A percentile compares a stretch with the other conserved stretches of the same genome.
phyloP scores from a whole-genome alignment of 495 filamentous ascomycete species.

The Penicillium canescens region DNA sequence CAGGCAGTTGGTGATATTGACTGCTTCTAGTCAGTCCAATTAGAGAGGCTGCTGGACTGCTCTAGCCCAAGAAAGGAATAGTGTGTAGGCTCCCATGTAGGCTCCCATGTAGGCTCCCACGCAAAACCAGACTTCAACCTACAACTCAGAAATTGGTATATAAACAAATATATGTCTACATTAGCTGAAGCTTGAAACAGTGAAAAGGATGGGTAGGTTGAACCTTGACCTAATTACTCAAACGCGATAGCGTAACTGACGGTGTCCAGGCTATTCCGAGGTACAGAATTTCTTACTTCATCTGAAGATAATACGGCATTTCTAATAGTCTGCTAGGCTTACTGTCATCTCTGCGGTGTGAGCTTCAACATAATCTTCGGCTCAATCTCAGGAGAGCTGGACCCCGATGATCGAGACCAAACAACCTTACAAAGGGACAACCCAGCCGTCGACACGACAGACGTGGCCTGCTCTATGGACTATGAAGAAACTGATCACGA shows the following conservation, averaged over 20 bases:
- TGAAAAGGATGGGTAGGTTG: background rate
- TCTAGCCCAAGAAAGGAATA: background rate
- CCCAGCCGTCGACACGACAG: background rate
- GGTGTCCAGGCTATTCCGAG: conserved; percentile 7
- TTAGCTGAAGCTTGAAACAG: background rate
- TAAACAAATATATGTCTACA: too few relatives aligned
- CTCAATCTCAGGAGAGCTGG: conserved; percentile 16
- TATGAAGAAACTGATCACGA: conserved; percentile 4
- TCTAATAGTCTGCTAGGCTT: conserved; percentile 5
- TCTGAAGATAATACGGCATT: background rate
- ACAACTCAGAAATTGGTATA: too few relatives aligned
- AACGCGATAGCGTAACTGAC: background rate
- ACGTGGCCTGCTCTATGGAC: background rate
- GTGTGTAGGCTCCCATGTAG: too few relatives aligned
- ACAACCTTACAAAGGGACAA: conserved; percentile 5
- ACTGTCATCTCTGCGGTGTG: conserved; percentile 29
- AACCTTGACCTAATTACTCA: background rate
- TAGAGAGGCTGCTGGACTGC: too few relatives aligned
- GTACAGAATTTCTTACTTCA: background rate
- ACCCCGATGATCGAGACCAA: conserved; percentile 12
- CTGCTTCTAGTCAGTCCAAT: too few relatives aligned
- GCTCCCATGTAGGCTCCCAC: too few relatives aligned
- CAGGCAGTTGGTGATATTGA: too few relatives aligned
- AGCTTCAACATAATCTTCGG: conserved; percentile 28
- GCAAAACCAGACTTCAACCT: too few relatives aligned